Evolutionary conservation across 73 alveolate species (phyloP).

Genomic region (Blepharisma stoltei): DNA sequence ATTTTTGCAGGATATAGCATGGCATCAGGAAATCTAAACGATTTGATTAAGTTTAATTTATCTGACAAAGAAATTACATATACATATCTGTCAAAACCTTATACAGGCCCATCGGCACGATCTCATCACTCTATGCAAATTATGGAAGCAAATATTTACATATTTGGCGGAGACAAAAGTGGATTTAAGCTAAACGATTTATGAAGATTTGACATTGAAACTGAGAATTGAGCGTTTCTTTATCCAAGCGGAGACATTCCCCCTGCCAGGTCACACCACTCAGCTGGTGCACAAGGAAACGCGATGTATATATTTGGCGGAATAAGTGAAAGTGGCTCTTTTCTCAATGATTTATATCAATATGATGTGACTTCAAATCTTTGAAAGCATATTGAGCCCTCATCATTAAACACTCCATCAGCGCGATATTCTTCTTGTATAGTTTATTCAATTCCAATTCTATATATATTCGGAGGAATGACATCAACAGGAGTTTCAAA

Average conservation of each 20-base stretch:
- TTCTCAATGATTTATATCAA: not conserved
- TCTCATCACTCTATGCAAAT: not conserved
- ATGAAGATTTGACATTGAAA: slow-evolving; percentile 10
- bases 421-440: not conserved
- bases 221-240: not conserved
- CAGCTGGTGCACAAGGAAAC: not conserved
- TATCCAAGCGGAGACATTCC: not conserved
- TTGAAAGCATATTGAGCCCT: not conserved
- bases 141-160: not conserved
- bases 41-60: not conserved
- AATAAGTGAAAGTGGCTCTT: not conserved
- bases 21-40: not conserved
- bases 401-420: not conserved
- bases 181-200: not conserved
- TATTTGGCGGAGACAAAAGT: not conserved
- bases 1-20: not conserved
- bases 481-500: not conserved
- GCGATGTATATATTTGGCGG: not conserved
- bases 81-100: not conserved
- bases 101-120: not conserved
- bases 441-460: not conserved
- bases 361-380: not conserved
- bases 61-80: not conserved
- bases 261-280: not conserved
- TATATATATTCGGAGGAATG: not conserved